Evolutionary conservation across 2,329 filamentous ascomycete species (phyloP).

Genomic region (Knoxdaviesia capensis): DNA sequence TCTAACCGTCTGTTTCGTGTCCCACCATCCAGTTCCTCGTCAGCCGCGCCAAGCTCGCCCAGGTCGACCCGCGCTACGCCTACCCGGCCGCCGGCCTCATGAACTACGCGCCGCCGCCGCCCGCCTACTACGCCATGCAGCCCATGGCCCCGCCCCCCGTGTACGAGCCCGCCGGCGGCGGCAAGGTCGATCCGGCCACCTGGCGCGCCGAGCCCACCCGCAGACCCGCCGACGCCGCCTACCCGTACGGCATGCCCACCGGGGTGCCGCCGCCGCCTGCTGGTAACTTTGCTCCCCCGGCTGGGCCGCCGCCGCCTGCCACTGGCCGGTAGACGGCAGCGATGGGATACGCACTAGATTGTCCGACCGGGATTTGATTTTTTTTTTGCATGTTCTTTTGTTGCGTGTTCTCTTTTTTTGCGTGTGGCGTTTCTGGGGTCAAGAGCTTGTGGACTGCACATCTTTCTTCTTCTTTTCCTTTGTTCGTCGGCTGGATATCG

Average conservation of each 20-base stretch:
- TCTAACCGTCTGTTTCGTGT: neutral
- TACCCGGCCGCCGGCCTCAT: conserved; percentile 19
- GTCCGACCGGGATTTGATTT: neutral
- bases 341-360: neutral
- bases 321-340: neutral
- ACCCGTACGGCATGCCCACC: neutral
- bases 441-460: too few species aligned
- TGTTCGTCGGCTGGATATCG: conserved; percentile 1
- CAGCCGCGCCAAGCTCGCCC: conserved; percentile 21
- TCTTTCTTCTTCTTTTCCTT: neutral
- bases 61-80: conserved; percentile 27
- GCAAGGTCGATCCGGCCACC: conserved; percentile 34
- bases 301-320: conserved; percentile 24
- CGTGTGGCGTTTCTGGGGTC: neutral
- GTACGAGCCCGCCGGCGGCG: conserved; percentile 29
- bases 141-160: conserved; percentile 35
- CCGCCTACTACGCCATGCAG: conserved; percentile 26
- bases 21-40: conserved; percentile 25
- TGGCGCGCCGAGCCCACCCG: conserved; percentile 12
- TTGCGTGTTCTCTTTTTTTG: neutral
- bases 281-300: conserved; percentile 18
- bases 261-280: conserved; percentile 4
- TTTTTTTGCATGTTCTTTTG: too few species aligned
- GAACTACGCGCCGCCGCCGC: conserved; percentile 16
- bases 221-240: conserved; percentile 6